Percentiles rank a stretch among this genome's conserved stretches.
Evolutionary conservation across 805 yeast genomes (phyloP).

Genomic region (Brettanomyces nanus): DNA sequence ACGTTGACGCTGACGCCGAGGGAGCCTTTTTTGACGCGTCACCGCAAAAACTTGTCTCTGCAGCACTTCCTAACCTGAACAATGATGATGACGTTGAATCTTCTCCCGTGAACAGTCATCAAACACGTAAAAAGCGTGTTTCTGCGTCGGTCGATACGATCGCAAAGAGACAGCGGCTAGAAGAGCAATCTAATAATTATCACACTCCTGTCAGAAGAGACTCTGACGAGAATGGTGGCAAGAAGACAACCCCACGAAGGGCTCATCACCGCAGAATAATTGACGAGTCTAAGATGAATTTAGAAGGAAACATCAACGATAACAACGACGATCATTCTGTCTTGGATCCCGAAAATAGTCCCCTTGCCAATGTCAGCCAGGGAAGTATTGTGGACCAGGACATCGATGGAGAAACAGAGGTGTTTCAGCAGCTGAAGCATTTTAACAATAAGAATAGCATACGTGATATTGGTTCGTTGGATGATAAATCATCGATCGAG

Average conservation of each 20-base stretch:
- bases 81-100: constrained; percentile 1
- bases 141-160: neutral
- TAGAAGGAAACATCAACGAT: neutral
- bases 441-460: constrained; percentile 6
- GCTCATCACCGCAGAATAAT: constrained; percentile 3
- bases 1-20: no score
- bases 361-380: constrained; percentile 25
- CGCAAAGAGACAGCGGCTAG: neutral
- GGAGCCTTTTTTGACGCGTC: neutral
- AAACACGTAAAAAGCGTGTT: constrained; percentile 2
- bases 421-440: constrained; percentile 14
- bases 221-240: neutral
- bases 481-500: constrained; percentile 15
- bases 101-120: constrained; percentile 6
- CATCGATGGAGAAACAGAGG: constrained; percentile 22
- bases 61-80: neutral
- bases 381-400: constrained; percentile 17
- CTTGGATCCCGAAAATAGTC: constrained; percentile 19
- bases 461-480: constrained; percentile 16
- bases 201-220: constrained; percentile 3
- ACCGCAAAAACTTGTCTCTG: neutral
- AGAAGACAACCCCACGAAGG: constrained; percentile 1
- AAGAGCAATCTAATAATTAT: neutral
- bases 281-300: constrained; percentile 1
- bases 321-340: neutral